phyloP scores from a whole-genome alignment of 2,329 filamentous ascomycete genomes.

The Macrophomina tecta region DNA sequence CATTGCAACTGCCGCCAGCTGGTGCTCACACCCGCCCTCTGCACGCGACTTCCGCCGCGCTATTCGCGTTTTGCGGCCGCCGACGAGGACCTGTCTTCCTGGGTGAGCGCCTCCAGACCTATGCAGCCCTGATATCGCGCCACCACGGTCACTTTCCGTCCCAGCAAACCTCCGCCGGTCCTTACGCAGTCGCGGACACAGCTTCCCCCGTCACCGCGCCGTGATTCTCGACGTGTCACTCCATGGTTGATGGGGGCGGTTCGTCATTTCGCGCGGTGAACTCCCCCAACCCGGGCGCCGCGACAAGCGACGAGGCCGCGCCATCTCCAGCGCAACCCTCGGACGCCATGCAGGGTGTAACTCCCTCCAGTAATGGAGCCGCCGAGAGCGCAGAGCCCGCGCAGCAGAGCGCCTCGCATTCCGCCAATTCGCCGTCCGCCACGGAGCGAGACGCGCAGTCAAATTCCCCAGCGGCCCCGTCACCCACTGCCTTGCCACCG shows the following conservation, averaged over 20 bases:
- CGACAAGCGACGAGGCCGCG: constrained; percentile 40
- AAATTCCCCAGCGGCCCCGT: constrained; percentile 32
- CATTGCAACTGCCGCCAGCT: constrained; percentile 4
- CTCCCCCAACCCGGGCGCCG: constrained; percentile 37
- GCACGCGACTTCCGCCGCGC: constrained; percentile 25
- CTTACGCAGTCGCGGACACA: constrained; percentile 8
- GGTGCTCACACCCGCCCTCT: constrained; percentile 16
- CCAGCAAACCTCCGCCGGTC: constrained; percentile 11
- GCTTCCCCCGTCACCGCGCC: constrained; percentile 20
- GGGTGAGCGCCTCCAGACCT: constrained; percentile 26
- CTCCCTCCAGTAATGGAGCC: constrained; percentile 37
- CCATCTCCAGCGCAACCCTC: constrained; percentile 35
- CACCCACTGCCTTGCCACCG: constrained; percentile 35
- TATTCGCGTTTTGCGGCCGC: constrained; percentile 28
- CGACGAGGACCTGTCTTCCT: constrained; percentile 22
- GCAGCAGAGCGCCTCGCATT: constrained; percentile 43
- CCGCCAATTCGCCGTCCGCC: constrained; percentile 40
- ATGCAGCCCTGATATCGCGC: constrained; percentile 29
- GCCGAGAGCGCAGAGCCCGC: constrained; percentile 23
- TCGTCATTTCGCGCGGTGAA: constrained; percentile 40
- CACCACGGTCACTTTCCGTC: constrained; percentile 21
- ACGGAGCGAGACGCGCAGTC: constrained; percentile 26
- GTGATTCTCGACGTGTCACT: constrained; percentile 28
- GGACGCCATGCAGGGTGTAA: constrained; percentile 33
- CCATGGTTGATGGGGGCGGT: constrained; percentile 45